Conservation (phyloP, 345 rosid genomes). For the Eucalyptus sp. region DNA sequence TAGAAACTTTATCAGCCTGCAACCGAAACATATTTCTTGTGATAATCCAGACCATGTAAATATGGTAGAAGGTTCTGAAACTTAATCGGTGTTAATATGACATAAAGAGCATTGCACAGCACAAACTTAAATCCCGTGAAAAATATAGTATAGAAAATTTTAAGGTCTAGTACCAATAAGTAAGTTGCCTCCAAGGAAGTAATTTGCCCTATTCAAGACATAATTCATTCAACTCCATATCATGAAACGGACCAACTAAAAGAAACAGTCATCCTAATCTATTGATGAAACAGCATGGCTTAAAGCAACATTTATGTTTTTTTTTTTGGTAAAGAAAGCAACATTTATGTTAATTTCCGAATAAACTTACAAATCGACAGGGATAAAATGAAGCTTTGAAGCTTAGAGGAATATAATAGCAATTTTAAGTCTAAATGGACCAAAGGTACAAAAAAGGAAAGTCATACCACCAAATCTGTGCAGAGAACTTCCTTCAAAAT, state of each 20-base stretch:
- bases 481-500: slow-evolving; percentile 9
- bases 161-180: not conserved
- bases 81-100: not conserved
- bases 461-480: slow-evolving; percentile 13
- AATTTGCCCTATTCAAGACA: not conserved
- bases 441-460: not conserved
- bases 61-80: too few relatives aligned
- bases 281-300: not conserved
- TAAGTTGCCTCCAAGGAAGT: not conserved
- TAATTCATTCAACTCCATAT: not conserved
- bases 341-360: not conserved
- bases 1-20: slow-evolving; percentile 16
- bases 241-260: not conserved
- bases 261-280: not conserved
- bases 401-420: not conserved
- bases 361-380: not conserved
- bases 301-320: not conserved
- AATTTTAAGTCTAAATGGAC: not conserved
- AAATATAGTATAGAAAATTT: not conserved
- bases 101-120: not conserved
- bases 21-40: not conserved
- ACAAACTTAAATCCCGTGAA: not conserved
- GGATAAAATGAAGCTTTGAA: not conserved
- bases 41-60: not conserved
- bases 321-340: too few relatives aligned